A percentile compares a stretch with the other conserved stretches of the same genome.
Evolutionary conservation across 1,139 yeast species (phyloP).

Genomic region (Candida sp.): DNA sequence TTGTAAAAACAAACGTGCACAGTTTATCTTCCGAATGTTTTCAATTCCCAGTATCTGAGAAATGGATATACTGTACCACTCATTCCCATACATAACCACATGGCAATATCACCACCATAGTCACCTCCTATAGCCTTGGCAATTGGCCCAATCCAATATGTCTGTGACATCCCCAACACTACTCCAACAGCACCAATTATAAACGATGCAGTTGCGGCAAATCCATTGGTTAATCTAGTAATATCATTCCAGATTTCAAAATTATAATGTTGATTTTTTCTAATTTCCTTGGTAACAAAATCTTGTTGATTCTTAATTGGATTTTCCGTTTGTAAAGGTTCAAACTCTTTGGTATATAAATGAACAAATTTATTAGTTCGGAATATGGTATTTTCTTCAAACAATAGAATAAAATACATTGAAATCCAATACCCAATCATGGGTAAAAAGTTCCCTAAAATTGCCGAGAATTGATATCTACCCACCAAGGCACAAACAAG

Average conservation of each 20-base stretch:
- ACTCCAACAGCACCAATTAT: conserved; percentile 70
- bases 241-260: conserved; percentile 68
- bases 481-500: conserved; percentile 76
- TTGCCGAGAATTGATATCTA: conserved; percentile 67
- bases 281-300: conserved; percentile 7
- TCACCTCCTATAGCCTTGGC: conserved; percentile 57
- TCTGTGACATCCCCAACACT: conserved; percentile 80
- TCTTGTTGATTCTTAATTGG: conserved; percentile 6
- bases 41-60: conserved; percentile 61
- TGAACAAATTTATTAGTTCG: conserved; percentile 50
- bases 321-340: conserved; percentile 12
- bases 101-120: conserved; percentile 75
- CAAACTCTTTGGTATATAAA: conserved; percentile 55
- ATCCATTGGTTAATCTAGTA: conserved; percentile 53
- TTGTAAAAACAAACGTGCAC: too few relatives aligned
- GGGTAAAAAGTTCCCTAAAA: conserved; percentile 84
- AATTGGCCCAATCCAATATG: conserved; percentile 71
- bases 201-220: conserved; percentile 62
- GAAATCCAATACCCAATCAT: conserved; percentile 96
- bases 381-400: conserved; percentile 76
- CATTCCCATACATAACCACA: conserved; percentile 77
- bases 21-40: conserved; percentile 43
- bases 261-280: conserved; percentile 44
- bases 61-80: conserved; percentile 63
- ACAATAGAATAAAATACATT: conserved; percentile 67